Evolutionary conservation across 2,329 filamentous ascomycete genomes (phyloP).

Genomic region (Mycosphaerelloides madeirae): DNA sequence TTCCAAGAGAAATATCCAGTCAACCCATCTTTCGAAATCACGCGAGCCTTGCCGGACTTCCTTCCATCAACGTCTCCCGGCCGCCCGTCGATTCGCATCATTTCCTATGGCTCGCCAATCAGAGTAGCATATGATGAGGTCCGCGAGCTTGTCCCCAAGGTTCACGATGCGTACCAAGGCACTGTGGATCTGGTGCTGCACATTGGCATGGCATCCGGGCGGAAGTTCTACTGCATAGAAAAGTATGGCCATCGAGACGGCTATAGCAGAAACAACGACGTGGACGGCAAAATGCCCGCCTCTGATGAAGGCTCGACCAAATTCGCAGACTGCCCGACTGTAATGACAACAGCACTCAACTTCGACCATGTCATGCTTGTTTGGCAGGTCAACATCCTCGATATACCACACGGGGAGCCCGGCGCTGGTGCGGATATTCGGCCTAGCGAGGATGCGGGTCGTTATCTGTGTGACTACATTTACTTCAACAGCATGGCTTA

Average conservation of each 20-base stretch:
- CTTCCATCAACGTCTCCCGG: constrained; percentile 44
- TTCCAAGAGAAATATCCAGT: constrained; percentile 65
- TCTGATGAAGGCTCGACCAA: constrained; percentile 20
- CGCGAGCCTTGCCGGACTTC: constrained; percentile 60
- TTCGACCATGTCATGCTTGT: constrained; percentile 29
- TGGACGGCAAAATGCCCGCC: constrained; percentile 50
- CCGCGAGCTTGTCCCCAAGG: constrained; percentile 56
- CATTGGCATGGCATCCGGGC: constrained; percentile 70
- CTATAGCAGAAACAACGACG: constrained; percentile 61
- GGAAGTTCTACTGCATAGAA: constrained; percentile 66
- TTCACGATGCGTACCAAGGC: constrained; percentile 50
- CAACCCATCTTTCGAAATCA: constrained; percentile 80
- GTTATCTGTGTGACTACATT: constrained; percentile 43
- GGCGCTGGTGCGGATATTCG: constrained; percentile 29
- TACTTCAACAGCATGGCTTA: constrained; percentile 39
- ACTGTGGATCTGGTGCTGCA: constrained; percentile 66
- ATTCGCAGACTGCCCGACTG: constrained; percentile 28
- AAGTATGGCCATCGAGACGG: constrained; percentile 65
- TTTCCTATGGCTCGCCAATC: constrained; percentile 62
- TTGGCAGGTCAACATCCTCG: constrained; percentile 26
- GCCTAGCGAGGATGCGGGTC: constrained; percentile 39
- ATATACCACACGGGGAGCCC: constrained; percentile 24
- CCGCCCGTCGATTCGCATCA: constrained; percentile 53
- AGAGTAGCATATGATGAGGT: constrained; percentile 67
- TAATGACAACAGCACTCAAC: constrained; percentile 28